phyloP scores from a whole-genome alignment of 768 basidiomycete species.

The Rhizopogon salebrosus region DNA sequence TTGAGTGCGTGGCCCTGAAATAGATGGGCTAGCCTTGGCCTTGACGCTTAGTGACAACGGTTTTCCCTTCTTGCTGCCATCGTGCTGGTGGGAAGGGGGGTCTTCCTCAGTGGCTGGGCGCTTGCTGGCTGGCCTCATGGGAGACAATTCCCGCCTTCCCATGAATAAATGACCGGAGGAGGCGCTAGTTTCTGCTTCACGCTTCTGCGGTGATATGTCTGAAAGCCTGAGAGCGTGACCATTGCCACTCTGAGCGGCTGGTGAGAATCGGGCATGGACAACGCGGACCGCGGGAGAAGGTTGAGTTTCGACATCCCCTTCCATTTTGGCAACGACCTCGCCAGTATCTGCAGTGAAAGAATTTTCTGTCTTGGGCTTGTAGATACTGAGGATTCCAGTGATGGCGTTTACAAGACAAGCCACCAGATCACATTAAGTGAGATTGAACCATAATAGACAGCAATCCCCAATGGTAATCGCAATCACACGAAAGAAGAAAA shows the following conservation, averaged over 20 bases:
- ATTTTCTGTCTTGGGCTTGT: constrained; percentile 15
- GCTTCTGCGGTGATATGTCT: constrained; percentile 43
- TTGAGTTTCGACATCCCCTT: constrained; percentile 3
- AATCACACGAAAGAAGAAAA: constrained; percentile 10
- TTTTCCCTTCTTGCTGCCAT: constrained; percentile 29
- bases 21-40: constrained; percentile 12
- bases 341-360: constrained; percentile 8
- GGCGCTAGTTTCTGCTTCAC: constrained; percentile 7
- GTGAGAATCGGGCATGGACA: neutral
- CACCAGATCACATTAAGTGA: constrained; percentile 17
- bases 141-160: constrained; percentile 25
- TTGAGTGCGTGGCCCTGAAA: constrained; percentile 8
- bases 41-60: constrained; percentile 6
- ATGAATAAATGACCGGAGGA: constrained; percentile 10
- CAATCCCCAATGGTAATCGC: constrained; percentile 7
- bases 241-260: neutral
- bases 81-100: constrained; percentile 13
- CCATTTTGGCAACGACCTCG: constrained; percentile 9
- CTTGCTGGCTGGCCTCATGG: constrained; percentile 42
- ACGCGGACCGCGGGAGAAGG: neutral
- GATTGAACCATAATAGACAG: constrained; percentile 11
- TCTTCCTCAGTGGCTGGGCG: constrained; percentile 33
- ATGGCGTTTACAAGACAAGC: constrained; percentile 16
- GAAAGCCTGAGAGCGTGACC: constrained; percentile 37
- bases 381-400: constrained; percentile 23